Evolutionary conservation across 306 rosid genomes (phyloP).

Genomic region (Lathyrus aphaca): DNA sequence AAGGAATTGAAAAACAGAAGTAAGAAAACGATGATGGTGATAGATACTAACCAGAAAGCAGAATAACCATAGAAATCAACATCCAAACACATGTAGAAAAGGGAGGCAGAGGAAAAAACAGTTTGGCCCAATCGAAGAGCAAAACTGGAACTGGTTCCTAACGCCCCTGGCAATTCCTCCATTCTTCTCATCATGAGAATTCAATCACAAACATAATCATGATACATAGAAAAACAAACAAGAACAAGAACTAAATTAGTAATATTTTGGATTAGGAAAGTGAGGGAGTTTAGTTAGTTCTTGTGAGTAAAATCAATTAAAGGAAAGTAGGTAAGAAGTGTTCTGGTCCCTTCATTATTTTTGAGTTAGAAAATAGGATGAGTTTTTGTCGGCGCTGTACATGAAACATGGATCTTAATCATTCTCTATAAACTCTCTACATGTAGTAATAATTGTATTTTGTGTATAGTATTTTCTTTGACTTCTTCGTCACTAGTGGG

Average conservation of each 20-base stretch:
- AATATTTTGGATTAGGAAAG: no score
- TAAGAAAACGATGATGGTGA: neutral
- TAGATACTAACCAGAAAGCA: slow-evolving; percentile 70
- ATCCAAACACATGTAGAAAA: slow-evolving; percentile 82
- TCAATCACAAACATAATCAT: slow-evolving; percentile 36
- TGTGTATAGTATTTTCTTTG: slow-evolving; percentile 1
- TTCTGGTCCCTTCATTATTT: slow-evolving; percentile 21
- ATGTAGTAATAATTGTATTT: neutral
- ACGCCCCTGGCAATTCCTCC: slow-evolving; percentile 89
- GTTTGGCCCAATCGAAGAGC: slow-evolving; percentile 93
- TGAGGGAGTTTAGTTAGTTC: neutral
- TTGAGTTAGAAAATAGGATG: neutral
- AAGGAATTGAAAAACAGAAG: neutral
- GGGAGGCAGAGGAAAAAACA: slow-evolving; percentile 81
- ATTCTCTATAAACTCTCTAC: neutral
- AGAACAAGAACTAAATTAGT: neutral
- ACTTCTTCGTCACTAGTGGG: neutral
- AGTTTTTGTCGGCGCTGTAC: slow-evolving; percentile 19
- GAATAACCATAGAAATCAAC: slow-evolving; percentile 80
- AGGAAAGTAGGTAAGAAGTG: neutral
- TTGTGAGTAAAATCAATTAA: neutral
- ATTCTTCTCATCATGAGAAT: slow-evolving; percentile 48
- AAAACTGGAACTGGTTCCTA: slow-evolving; percentile 94
- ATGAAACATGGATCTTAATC: neutral
- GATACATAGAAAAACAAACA: neutral